Evolutionary conservation across 1,139 yeast genomes (phyloP), one percentile per base, ranked within the genome.

Genomic region (Groenewaldozyma sp.): DNA sequence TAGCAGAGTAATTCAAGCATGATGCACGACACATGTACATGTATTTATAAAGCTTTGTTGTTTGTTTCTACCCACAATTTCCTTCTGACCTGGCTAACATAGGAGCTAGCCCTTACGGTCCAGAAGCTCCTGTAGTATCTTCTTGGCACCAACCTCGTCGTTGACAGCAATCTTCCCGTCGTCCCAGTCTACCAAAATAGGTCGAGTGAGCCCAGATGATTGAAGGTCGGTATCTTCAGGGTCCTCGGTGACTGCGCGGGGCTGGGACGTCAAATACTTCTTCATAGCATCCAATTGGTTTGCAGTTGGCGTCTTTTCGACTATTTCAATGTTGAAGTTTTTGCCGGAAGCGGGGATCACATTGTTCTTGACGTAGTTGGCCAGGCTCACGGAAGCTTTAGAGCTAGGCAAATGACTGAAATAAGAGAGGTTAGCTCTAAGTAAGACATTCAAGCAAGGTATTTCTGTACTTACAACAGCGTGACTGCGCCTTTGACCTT

Each of bases 141-240:
- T 51, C 33, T 62, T 52, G 4, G 65, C 57, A 33, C 71, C 57
- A 20, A 65, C 65, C 16, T 64, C 65, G 47, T 60, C 55, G 40
- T 59, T 50, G 24, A 63, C 55, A 44, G 70, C 52, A 37, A 61
- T 49, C 53, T 60, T 52, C 41, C 69, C 59, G 28, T 52, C 43
- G 46, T 56, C 54, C 62, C 63, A 54, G 40, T 59, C 58, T n/a
- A 60, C 60, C 26, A 63, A 47, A n/a, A 63, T 53, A 2, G 66
- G 66, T 19, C 60, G 45, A 18, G 47, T 45, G 22, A 57, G 44
- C 3, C 44, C 44, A 13, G 32, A 20, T 2, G 31, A 7, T 13
- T 18, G 28, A 24, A 31, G 34, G 20, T 38, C 37, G 13, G 19
- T 17, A 14, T 22, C 41, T 10, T 33, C 20, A 11, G 18, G n/a